phyloP scores from a whole-genome alignment of 192 early-diverging fungal genomes.

The Coemansia sp. region DNA sequence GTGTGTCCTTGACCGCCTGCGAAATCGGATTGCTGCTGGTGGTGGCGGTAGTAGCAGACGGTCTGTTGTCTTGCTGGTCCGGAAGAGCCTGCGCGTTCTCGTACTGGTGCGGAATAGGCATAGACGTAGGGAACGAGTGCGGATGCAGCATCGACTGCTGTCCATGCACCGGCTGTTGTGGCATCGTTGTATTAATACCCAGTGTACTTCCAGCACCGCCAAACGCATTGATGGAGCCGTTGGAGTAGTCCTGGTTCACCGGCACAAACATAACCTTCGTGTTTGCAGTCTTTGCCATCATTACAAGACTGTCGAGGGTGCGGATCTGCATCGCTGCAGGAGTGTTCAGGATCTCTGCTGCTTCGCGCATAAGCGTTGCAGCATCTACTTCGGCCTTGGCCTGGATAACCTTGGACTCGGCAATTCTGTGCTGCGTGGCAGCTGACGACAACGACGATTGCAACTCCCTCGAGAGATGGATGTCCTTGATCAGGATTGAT shows the following conservation, averaged over 20 bases:
- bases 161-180: background rate
- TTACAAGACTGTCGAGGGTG: constrained; percentile 80
- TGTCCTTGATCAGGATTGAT: constrained; percentile 85
- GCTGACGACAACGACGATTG: constrained; percentile 84
- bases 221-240: constrained; percentile 49
- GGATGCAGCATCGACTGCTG: background rate
- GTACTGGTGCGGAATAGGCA: constrained; percentile 7
- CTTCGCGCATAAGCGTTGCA: constrained; percentile 90
- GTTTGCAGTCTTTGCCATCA: constrained; percentile 71
- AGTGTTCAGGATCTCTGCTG: constrained; percentile 87
- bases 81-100: background rate
- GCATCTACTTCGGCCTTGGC: constrained; percentile 84
- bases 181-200: constrained; percentile 19
- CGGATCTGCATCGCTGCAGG: constrained; percentile 86
- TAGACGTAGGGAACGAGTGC: background rate
- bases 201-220: constrained; percentile 47
- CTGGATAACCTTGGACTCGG: constrained; percentile 88
- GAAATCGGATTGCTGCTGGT: constrained; percentile 10
- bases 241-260: constrained; percentile 52
- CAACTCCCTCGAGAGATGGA: constrained; percentile 71
- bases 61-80: background rate
- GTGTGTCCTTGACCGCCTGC: constrained; percentile 36
- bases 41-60: background rate
- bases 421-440: constrained; percentile 87
- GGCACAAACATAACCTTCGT: constrained; percentile 78